A percentile compares a stretch with the other conserved stretches of the same genome.
Evolutionary conservation across 2,329 filamentous ascomycete genomes (phyloP).

Genomic region (Coniochaeta sp.): DNA sequence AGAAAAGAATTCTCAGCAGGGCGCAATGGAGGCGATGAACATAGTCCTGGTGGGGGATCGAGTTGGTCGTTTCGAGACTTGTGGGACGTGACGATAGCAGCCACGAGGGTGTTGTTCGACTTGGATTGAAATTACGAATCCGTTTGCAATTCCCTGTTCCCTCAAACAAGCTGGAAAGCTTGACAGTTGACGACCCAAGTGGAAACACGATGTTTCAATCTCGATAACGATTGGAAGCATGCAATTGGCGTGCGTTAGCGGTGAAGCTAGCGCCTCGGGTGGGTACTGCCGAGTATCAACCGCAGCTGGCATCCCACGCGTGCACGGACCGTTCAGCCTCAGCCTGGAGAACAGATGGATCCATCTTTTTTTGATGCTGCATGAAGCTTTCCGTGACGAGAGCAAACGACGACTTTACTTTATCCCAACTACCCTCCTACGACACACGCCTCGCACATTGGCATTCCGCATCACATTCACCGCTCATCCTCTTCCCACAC

Average conservation of each 20-base stretch:
- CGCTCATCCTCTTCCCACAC: too few relatives aligned
- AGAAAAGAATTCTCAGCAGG: neutral
- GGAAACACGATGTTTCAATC: constrained; percentile 2
- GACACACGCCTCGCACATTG: neutral
- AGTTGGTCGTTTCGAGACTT: neutral
- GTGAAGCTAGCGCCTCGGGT: neutral
- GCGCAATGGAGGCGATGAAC: neutral
- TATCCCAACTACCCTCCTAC: neutral
- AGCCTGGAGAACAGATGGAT: neutral
- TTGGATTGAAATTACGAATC: neutral
- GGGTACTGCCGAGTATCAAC: neutral
- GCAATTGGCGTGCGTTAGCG: too few relatives aligned
- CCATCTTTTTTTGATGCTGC: neutral
- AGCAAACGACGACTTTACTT: neutral
- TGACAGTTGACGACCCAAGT: neutral
- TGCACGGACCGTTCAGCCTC: neutral
- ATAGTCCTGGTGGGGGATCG: neutral
- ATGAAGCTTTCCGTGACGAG: neutral
- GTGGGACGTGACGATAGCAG: constrained; percentile 2
- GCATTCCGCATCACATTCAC: neutral
- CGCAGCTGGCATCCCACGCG: neutral
- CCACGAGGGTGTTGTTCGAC: neutral
- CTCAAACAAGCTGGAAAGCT: too few relatives aligned
- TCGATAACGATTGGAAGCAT: neutral
- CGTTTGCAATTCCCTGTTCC: neutral